Base-by-base conservation (phyloP, 192 early-diverging fungal genomes). In the Umbelopsis vinacea region DNA sequence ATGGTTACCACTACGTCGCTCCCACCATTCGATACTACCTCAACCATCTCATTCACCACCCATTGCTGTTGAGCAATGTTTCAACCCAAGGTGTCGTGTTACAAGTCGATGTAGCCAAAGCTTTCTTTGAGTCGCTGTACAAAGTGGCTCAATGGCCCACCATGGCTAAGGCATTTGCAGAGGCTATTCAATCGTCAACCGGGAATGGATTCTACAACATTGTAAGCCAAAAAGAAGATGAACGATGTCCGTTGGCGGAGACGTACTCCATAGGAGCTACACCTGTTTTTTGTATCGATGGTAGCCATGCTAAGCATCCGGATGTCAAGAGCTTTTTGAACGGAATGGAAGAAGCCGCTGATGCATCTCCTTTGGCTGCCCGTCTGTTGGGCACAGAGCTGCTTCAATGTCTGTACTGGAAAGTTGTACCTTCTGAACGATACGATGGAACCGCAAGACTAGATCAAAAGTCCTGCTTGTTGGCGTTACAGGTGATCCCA, bases 401-500 rank as follows among this genome's bases (percentile, higher is more conserved):
- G 11, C 8, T 45, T 6, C 22, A 68, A 9, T 68, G 45, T 22
- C 19, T 68, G 53, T 73, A 76, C 66, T 83, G 81, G 81, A 76
- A 75, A 43, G 78, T 53, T 7, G 21, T 21, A n/a, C 72, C 78
- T 9, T 67, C 70, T 33, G 79, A 83, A 69, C 66, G 81, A 3
- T 85, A 74, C 52, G 33, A 72, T 21, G 84, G 84, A 83, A 83
- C 53, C 46, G 66, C 14, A 81, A 23, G 23, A 60, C 74, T 2
- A 81, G 77, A 38, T 77, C 74, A 46, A 66, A 52, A 21, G 33
- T 73, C 11, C 35, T 85, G 17, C 10, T 85, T 15, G 50, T 85
- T 53, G 79, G 82, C 38, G 78, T 71, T 55, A 81, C 77, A 3
- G 77, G 69, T 33, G 81, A 85, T 66, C 84, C 84, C 23, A 79